Base-by-base conservation (phyloP, 306 rosid genomes). In the Prosopis cineraria region DNA sequence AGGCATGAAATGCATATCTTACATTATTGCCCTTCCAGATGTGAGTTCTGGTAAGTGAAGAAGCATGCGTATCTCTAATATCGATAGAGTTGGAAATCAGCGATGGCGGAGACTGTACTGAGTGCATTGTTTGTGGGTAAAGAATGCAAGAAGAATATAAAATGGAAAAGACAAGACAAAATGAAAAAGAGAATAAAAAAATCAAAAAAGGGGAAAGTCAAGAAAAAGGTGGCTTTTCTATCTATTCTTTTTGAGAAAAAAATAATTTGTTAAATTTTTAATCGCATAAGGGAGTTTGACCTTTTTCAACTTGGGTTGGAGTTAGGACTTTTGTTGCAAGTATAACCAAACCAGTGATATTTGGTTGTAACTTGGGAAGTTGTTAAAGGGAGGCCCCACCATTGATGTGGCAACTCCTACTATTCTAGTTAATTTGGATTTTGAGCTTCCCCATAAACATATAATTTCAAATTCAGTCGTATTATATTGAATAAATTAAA, bases 11-110 rank as follows among this genome's bases (percentile, higher is more conserved):
- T 50, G 68, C 9, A 53, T 12, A 47, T 68, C 86, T 75, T 53
- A 90, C 96, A 85, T 90, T 90, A 83, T 82, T 90, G 80, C 96
- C 93, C 75, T 88, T 83, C 96, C 96, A 90, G 78, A 75, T 73
- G 66, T 85, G 88, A 65, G 79, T 73, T 64, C 84, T 81, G 64
- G 84, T 78, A 39, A 81, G 45, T 10, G 68, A 69, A 50, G 78
- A 43, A 37, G 65, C 79, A 30, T 33, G 82, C 39, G 47, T 40
- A 5, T 31, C 70, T 25, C 70, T 86, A 74, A 72, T 56, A 24
- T 68, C 31, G n/a, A 4, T 72, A 29, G 85, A 33, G 78, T 36
- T 65, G 11, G 73, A 52, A 50, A 41, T 68, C 70, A 75, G 8
- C 45, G 80, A 53, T 47, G 85, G 71, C 72, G 79, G 83, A 71